These are phyloP conservation scores for Fomitiporia mediterranea DNA, from an alignment of 1,284 basidiomycete genomes.

Conservation along the genomic window DNA sequence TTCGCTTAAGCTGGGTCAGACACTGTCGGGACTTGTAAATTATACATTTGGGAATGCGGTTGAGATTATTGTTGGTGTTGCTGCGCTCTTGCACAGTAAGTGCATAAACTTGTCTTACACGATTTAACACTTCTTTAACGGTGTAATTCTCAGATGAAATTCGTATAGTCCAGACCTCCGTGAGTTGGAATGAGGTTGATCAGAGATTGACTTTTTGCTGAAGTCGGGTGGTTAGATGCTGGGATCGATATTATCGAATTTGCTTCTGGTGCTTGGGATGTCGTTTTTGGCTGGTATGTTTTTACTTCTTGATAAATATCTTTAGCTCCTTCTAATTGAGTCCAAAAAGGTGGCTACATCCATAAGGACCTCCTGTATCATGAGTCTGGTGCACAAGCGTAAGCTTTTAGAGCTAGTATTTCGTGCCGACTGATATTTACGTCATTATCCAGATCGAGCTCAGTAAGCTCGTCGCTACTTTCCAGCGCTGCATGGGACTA, in stretches of 20 bases:
- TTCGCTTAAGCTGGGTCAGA: conserved; percentile 74
- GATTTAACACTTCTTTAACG: not conserved
- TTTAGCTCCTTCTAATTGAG: not conserved
- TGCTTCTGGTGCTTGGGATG: conserved; percentile 83
- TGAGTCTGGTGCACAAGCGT: conserved; percentile 83
- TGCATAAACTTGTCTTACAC: conserved; percentile 18
- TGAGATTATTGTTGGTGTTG: conserved; percentile 84
- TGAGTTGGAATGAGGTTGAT: conserved; percentile 31
- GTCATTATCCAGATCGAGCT: conserved; percentile 52
- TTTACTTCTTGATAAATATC: not conserved
- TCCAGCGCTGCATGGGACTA: conserved; percentile 84
- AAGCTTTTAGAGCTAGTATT: conserved; percentile 33
- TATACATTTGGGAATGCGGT: conserved; percentile 81
- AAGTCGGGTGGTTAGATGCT: conserved; percentile 48
- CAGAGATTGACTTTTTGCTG: too few species aligned
- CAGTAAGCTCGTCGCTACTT: conserved; percentile 45
- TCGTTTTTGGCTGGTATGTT: conserved; percentile 73
- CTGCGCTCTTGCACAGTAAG: conserved; percentile 76
- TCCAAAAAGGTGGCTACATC: conserved; percentile 56
- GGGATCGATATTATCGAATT: conserved; percentile 84
- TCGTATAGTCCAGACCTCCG: conserved; percentile 84
- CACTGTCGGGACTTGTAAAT: conserved; percentile 81
- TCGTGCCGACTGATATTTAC: not conserved
- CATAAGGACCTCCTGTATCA: conserved; percentile 71
- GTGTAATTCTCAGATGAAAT: conserved; percentile 55